Conservation (phyloP, 83 land plant species). For the Isoetes engelmannii region DNA sequence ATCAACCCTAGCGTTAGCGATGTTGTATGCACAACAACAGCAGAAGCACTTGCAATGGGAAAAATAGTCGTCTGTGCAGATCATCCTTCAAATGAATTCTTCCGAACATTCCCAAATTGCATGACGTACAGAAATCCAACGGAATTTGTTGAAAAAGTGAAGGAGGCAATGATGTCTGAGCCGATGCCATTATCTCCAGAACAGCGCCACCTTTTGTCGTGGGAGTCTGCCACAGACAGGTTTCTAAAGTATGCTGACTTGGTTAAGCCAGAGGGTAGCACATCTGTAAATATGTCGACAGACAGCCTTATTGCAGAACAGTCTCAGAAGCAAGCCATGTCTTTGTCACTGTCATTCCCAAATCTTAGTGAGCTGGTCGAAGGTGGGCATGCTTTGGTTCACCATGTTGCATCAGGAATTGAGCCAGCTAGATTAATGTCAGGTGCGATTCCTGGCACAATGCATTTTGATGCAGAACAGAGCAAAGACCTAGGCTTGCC, state of each 20-base stretch:
- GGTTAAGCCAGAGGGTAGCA: conserved; percentile 24
- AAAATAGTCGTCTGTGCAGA: conserved; percentile 95
- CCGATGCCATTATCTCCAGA: conserved; percentile 88
- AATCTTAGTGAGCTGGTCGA: conserved; percentile 50
- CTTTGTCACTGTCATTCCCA: conserved; percentile 63
- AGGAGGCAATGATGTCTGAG: conserved; percentile 67
- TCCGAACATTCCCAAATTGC: conserved; percentile 90
- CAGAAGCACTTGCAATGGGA: conserved; percentile 98
- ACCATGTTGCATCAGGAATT: conserved; percentile 74
- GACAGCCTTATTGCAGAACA: background rate
- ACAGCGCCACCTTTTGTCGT: conserved; percentile 66
- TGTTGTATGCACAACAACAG: conserved; percentile 96
- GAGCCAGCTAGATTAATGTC: conserved; percentile 57
- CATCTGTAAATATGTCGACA: too few relatives aligned
- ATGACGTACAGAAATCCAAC: conserved; percentile 74
- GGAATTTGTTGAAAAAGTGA: conserved; percentile 87
- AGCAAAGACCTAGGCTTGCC: conserved; percentile 61
- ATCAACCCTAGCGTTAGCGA: conserved; percentile 95
- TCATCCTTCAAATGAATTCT: conserved; percentile 96
- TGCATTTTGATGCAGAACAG: conserved; percentile 59
- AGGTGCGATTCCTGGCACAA: conserved; percentile 76
- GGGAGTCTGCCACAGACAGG: conserved; percentile 97
- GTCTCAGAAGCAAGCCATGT: conserved; percentile 21
- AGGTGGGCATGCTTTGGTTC: conserved; percentile 75
- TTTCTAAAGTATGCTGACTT: conserved; percentile 80